Evolutionary conservation across 495 filamentous ascomycete species (phyloP).

Genomic region (Daldinia concentrica): DNA sequence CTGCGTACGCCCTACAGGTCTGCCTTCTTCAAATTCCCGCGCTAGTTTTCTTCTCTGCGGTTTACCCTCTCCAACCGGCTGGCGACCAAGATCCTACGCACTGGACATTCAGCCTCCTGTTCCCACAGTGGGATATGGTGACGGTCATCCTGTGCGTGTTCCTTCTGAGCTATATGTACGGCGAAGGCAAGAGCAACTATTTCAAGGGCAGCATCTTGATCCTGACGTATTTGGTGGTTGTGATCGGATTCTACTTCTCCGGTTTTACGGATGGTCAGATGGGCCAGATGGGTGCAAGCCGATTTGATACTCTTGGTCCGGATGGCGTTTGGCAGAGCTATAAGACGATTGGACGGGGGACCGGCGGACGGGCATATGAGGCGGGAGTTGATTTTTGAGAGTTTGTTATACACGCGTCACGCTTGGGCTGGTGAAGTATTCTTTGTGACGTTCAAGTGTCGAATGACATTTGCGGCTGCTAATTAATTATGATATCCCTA

Average conservation of each 20-base stretch:
- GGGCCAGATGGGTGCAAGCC: constrained; percentile 66
- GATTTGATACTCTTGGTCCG: constrained; percentile 73
- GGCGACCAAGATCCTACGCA: constrained; percentile 65
- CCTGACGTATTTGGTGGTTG: constrained; percentile 90
- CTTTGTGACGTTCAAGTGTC: constrained; percentile 7
- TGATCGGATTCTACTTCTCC: constrained; percentile 90
- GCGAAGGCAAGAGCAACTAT: constrained; percentile 96
- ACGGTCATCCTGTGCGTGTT: constrained; percentile 98
- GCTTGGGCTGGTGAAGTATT: neutral
- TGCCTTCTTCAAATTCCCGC: constrained; percentile 96
- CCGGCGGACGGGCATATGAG: constrained; percentile 41
- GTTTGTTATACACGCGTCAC: neutral
- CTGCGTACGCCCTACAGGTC: constrained; percentile 95
- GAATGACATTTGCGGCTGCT: neutral
- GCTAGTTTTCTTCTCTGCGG: constrained; percentile 88
- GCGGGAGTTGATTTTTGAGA: constrained; percentile 38
- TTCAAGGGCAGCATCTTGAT: constrained; percentile 94
- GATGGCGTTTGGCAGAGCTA: constrained; percentile 62
- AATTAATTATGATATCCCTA: constrained; percentile 38
- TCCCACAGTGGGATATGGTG: constrained; percentile 99
- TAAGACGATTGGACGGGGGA: constrained; percentile 60
- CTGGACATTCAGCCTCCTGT: constrained; percentile 92
- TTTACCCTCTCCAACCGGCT: constrained; percentile 49
- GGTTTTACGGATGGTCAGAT: constrained; percentile 67
- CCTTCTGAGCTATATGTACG: constrained; percentile 95